Base-by-base conservation (phyloP, 2,329 filamentous ascomycete species). In the Orbilia brochopaga region DNA sequence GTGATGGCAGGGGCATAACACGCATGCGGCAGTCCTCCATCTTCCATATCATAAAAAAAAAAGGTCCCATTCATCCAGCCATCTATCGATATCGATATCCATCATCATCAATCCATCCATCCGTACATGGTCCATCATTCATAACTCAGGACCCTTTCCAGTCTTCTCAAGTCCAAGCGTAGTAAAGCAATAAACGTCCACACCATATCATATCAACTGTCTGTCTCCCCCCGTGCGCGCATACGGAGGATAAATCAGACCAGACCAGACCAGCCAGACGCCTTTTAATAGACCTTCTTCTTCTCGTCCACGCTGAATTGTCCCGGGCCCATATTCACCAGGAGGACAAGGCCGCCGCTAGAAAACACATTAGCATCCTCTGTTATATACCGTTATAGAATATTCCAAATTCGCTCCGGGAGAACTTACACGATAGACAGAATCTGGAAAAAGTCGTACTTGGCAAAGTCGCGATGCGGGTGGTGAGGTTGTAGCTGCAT, bases 371-470 rank as follows among this genome's bases (percentile, higher is more conserved):
- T 78, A 77, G 64, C 30, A 64, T 59, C 27, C 37, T 76, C 30
- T 74, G 65, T 54, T 27, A 2, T 5, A 17, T 23, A 2, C 15
- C 24, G 23, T n/a, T 7, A 21, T 55, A 32, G n/a, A 32, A 8
- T 8, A 3, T 32, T 4, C 27, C 23, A 5, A 17, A 19, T 51
- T 74, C 73, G 65, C 2, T 46, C 30, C 35, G 19, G 7, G 40
- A 21, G 50, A 57, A 83, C 85, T 80, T 85, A 87, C 85, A 97
- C 93, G 79, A 99, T 99, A 58, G 94, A 99, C 62, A 99, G 85
- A 77, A 97, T 97, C 84, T 99, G 94, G 88, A 99, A 99, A 85
- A 99, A 99, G 81, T 99, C 94, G 86, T 99, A 99, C 83, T 99
- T 99, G 84, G 94, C 94, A 79, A 99, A 99, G 82, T 99, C 94